These are phyloP conservation scores for Salix viminalis DNA, from an alignment of 345 rosid species.

Conservation along the genomic window DNA sequence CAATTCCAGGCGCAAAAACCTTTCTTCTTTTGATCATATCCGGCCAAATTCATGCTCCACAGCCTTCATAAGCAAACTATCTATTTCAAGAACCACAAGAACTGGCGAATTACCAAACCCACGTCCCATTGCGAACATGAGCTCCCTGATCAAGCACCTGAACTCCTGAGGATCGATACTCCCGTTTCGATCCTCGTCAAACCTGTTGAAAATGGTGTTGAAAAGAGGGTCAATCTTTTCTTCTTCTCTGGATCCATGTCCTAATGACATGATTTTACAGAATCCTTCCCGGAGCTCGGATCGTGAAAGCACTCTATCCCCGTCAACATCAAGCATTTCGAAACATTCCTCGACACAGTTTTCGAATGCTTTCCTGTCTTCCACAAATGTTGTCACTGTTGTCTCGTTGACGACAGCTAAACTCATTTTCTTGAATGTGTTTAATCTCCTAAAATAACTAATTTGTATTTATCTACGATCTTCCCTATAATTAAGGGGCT, in stretches of 20 bases:
- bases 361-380: conserved; percentile 29
- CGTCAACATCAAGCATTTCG: conserved; percentile 31
- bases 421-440: conserved; percentile 22
- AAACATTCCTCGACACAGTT: conserved; percentile 32
- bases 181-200: conserved; percentile 33
- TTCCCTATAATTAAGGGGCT: not conserved
- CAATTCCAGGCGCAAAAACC: not conserved
- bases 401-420: conserved; percentile 31
- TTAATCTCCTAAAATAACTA: not conserved
- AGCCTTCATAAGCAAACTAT: conserved; percentile 53
- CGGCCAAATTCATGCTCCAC: conserved; percentile 33
- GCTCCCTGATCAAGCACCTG: conserved; percentile 33
- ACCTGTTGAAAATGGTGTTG: conserved; percentile 36
- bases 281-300: conserved; percentile 35
- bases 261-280: conserved; percentile 30
- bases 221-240: conserved; percentile 11
- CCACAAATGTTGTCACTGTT: conserved; percentile 38
- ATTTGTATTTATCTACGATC: not conserved
- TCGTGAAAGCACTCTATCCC: conserved; percentile 31
- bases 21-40: not conserved
- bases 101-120: conserved; percentile 46
- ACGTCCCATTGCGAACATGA: conserved; percentile 49
- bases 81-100: conserved; percentile 34
- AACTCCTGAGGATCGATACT: conserved; percentile 22
- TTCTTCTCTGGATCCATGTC: conserved; percentile 14